Conservation (phyloP, 2,329 filamentous ascomycete genomes). For the Gnomoniopsis smithogilvyi region DNA sequence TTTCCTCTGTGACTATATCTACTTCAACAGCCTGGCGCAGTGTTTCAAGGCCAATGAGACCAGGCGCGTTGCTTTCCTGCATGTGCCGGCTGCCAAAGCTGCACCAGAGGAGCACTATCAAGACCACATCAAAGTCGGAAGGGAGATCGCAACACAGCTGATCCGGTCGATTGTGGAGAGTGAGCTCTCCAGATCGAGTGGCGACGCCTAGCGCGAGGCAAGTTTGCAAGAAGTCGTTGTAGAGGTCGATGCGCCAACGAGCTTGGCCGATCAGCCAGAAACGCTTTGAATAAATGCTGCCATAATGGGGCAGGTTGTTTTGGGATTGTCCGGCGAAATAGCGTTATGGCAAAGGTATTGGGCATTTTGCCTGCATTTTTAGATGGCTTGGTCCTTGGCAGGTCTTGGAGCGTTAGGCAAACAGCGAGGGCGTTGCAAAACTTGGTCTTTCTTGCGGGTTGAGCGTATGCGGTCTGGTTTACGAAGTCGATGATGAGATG, state of each 20-base stretch:
- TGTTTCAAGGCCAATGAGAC: constrained; percentile 44
- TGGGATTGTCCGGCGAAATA: too few species aligned
- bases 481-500: too few species aligned
- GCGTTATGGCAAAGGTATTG: too few species aligned
- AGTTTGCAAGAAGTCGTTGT: not conserved
- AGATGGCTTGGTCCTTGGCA: too few species aligned
- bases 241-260: not conserved
- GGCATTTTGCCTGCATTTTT: too few species aligned
- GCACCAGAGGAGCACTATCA: constrained; percentile 60
- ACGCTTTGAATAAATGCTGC: too few species aligned
- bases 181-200: constrained; percentile 30
- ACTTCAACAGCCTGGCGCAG: constrained; percentile 64
- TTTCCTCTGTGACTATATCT: constrained; percentile 78
- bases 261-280: too few species aligned
- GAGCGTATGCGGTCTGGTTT: too few species aligned
- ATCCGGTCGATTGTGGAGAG: constrained; percentile 56
- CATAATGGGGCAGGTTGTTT: too few species aligned
- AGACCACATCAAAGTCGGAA: constrained; percentile 43
- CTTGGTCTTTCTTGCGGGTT: too few species aligned
- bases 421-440: too few species aligned
- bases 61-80: constrained; percentile 63
- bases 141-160: constrained; percentile 50
- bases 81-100: constrained; percentile 73
- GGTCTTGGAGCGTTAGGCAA: too few species aligned
- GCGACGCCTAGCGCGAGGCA: not conserved